These are phyloP conservation scores for Exophiala viscosa DNA, from an alignment of 2,329 filamentous ascomycete genomes.

Conservation along the genomic window DNA sequence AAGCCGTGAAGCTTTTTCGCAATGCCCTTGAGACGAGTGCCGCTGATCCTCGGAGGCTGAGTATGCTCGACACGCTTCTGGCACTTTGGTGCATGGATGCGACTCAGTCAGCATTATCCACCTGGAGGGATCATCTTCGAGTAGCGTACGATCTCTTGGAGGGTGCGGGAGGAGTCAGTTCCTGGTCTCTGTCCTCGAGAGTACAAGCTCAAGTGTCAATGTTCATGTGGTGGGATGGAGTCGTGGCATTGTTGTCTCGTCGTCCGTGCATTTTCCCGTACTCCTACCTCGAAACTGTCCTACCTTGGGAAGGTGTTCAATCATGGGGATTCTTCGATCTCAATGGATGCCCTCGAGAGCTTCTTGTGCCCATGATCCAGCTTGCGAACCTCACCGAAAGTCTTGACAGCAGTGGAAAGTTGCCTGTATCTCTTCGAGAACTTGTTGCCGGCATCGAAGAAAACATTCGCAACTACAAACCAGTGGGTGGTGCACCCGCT, in stretches of 20 bases:
- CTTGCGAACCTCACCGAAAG: neutral
- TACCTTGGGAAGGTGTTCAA: neutral
- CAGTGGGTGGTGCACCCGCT: neutral
- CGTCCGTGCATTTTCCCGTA: neutral
- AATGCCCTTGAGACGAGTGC: neutral
- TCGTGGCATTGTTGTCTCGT: neutral
- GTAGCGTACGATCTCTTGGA: neutral
- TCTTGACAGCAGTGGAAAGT: no score
- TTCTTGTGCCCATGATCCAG: neutral
- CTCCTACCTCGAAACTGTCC: slow-evolving; percentile 1
- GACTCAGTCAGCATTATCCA: neutral
- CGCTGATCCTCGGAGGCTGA: neutral
- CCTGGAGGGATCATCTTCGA: neutral
- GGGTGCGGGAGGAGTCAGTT: neutral
- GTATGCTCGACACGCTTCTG: neutral
- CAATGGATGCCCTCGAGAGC: neutral
- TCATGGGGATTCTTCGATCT: neutral
- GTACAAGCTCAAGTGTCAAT: neutral
- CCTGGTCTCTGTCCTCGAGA: neutral
- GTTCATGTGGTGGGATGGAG: neutral
- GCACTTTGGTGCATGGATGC: slow-evolving; percentile 1
- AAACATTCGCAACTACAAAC: neutral
- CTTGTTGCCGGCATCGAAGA: neutral
- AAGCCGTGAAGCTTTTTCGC: neutral
- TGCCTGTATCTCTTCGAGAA: neutral